These are phyloP conservation scores for Malassezia slooffiae DNA, from an alignment of 1,284 basidiomycete species.

Conservation along the genomic window DNA sequence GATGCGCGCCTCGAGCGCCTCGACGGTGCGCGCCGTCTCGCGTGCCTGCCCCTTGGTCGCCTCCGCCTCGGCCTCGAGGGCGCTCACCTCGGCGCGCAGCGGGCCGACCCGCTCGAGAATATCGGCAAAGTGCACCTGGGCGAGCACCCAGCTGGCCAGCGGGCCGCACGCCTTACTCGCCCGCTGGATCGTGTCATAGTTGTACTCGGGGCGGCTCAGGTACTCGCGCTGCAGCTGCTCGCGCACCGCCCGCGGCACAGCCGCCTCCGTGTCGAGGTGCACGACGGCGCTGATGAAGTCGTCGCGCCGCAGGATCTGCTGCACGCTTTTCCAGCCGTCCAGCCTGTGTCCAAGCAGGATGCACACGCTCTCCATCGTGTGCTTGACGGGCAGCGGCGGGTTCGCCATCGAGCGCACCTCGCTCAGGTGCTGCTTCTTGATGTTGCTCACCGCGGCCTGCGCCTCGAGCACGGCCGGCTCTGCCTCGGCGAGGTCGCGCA, in stretches of 20 bases:
- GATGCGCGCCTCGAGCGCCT: constrained; percentile 85
- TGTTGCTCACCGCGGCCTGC: constrained; percentile 86
- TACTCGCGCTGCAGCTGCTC: constrained; percentile 90
- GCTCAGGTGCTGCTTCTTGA: constrained; percentile 90
- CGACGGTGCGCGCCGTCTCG: constrained; percentile 81
- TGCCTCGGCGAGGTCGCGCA: constrained; percentile 90
- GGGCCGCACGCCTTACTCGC: constrained; percentile 97
- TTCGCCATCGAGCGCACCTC: constrained; percentile 98
- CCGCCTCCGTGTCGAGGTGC: constrained; percentile 82
- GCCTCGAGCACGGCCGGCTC: constrained; percentile 95
- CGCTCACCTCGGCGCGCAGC: constrained; percentile 85
- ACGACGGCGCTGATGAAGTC: constrained; percentile 96
- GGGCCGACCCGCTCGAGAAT: constrained; percentile 97
- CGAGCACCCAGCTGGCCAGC: constrained; percentile 93
- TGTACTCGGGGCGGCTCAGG: constrained; percentile 78
- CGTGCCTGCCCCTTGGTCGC: constrained; percentile 82
- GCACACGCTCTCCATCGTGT: constrained; percentile 98
- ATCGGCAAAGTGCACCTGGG: constrained; percentile 93
- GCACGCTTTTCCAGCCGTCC: constrained; percentile 92
- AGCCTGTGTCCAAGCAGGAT: constrained; percentile 83
- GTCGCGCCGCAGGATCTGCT: constrained; percentile 88
- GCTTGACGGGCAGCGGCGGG: constrained; percentile 91
- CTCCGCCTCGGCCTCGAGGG: constrained; percentile 79
- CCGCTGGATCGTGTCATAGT: constrained; percentile 87
- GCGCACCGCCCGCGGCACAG: constrained; percentile 79